Percentiles rank a stretch among this genome's conserved stretches.
phyloP scores from a whole-genome alignment of 768 basidiomycete species.

The Collybiopsis confluens region DNA sequence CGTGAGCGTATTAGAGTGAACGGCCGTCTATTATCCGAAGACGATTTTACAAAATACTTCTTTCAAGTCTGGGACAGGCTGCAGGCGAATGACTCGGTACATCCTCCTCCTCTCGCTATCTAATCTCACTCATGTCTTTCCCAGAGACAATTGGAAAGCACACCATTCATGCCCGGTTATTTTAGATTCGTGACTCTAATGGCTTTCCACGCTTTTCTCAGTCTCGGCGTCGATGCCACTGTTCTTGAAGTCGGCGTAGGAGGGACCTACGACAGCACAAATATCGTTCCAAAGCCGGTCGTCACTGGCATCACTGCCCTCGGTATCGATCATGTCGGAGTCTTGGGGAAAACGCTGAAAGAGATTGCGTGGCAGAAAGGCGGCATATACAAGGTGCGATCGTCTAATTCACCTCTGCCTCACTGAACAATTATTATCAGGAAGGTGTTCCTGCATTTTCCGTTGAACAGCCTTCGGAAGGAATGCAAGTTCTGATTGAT shows the following conservation, averaged over 20 bases:
- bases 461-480: slow-evolving; percentile 70
- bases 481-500: slow-evolving; percentile 60
- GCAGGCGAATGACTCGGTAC: slow-evolving; percentile 56
- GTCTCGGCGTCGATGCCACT: slow-evolving; percentile 81
- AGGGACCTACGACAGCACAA: slow-evolving; percentile 91
- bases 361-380: slow-evolving; percentile 96
- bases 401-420: background rate
- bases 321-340: slow-evolving; percentile 86
- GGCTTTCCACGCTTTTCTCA: slow-evolving; percentile 86
- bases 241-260: slow-evolving; percentile 97
- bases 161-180: slow-evolving; percentile 80
- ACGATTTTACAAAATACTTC: slow-evolving; percentile 85
- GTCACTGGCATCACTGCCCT: slow-evolving; percentile 87
- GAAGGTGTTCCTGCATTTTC: slow-evolving; percentile 82
- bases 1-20: slow-evolving; percentile 94
- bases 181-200: slow-evolving; percentile 92
- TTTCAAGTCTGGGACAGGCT: slow-evolving; percentile 94
- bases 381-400: slow-evolving; percentile 88
- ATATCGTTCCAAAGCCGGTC: slow-evolving; percentile 88
- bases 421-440: slow-evolving; percentile 29
- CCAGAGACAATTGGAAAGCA: slow-evolving; percentile 46
- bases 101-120: background rate
- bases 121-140: background rate
- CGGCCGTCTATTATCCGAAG: slow-evolving; percentile 84
- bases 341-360: slow-evolving; percentile 81